Conservation (phyloP, 2,329 filamentous ascomycete genomes). For the Drechslera avenae region DNA sequence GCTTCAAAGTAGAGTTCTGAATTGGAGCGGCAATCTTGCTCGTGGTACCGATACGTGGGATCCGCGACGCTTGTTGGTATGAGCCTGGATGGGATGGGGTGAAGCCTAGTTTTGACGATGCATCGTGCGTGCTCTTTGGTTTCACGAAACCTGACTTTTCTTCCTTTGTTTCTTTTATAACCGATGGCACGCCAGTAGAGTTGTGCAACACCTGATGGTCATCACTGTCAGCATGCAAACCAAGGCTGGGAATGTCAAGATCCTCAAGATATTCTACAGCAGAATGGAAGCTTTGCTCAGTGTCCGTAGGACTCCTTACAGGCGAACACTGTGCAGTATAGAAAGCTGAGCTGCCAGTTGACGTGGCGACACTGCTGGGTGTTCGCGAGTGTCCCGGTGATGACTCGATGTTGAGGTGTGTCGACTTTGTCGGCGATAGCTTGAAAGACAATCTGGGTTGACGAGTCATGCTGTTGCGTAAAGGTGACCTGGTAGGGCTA, state of each 20-base stretch:
- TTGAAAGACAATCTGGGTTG: conserved; percentile 19
- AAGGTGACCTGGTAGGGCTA: conserved; percentile 25
- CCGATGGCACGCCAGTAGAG: not conserved
- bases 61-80: conserved; percentile 27
- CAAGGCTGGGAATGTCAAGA: conserved; percentile 1
- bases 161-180: not conserved
- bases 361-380: conserved; percentile 26
- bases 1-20: conserved; percentile 22
- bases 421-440: conserved; percentile 23
- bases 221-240: conserved; percentile 23
- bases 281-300: conserved; percentile 27
- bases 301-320: conserved; percentile 36
- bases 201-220: conserved; percentile 15
- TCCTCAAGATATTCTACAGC: conserved; percentile 19
- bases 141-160: conserved; percentile 5
- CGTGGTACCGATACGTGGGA: conserved; percentile 27
- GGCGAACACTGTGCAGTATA: conserved; percentile 33
- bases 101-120: no score
- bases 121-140: conserved; percentile 26
- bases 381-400: conserved; percentile 12
- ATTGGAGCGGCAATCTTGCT: conserved; percentile 8
- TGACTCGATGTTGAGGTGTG: conserved; percentile 1
- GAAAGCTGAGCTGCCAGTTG: conserved; percentile 26
- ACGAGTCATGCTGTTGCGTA: conserved; percentile 15
- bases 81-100: conserved; percentile 7